Conservation (phyloP, 164 flowering plant species). For the Annona squamosa region DNA sequence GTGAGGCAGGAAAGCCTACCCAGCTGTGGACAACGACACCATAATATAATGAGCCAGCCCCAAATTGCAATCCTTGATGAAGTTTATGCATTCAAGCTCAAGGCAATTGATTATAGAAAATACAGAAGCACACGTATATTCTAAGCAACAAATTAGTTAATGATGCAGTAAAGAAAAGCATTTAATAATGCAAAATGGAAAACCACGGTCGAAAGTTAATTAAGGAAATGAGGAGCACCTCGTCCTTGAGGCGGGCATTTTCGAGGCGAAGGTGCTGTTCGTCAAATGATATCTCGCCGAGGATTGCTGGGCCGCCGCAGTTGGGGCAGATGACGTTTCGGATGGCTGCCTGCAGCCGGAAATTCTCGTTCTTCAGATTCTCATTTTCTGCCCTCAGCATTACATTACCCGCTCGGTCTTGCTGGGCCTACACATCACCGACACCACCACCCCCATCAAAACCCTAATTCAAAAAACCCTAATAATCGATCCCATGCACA, state of each 20-base stretch:
- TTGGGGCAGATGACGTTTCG: slow-evolving; percentile 61
- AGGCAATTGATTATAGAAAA: no score
- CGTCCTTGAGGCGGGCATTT: slow-evolving; percentile 86
- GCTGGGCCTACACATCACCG: slow-evolving; percentile 49
- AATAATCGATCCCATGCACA: no score
- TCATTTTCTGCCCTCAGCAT: slow-evolving; percentile 76
- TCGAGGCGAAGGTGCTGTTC: slow-evolving; percentile 82
- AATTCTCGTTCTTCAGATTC: slow-evolving; percentile 62
- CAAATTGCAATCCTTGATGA: background rate
- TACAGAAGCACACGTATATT: no score
- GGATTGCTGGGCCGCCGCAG: slow-evolving; percentile 72
- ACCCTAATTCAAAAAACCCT: no score
- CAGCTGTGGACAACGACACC: slow-evolving; percentile 35
- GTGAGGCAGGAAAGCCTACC: slow-evolving; percentile 61
- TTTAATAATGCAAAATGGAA: background rate
- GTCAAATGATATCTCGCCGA: slow-evolving; percentile 62
- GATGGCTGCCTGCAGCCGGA: slow-evolving; percentile 57
- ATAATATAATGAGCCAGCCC: background rate
- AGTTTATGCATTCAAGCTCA: background rate
- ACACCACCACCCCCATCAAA: no score
- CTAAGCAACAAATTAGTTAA: no score
- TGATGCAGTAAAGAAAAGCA: background rate
- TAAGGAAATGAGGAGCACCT: slow-evolving; percentile 36
- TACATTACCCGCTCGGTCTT: slow-evolving; percentile 72
- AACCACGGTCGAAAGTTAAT: background rate